Percentiles rank a stretch among this genome's conserved stretches.
phyloP scores from a whole-genome alignment of 1,139 yeast genomes.

The Waltiozyma sp. region DNA sequence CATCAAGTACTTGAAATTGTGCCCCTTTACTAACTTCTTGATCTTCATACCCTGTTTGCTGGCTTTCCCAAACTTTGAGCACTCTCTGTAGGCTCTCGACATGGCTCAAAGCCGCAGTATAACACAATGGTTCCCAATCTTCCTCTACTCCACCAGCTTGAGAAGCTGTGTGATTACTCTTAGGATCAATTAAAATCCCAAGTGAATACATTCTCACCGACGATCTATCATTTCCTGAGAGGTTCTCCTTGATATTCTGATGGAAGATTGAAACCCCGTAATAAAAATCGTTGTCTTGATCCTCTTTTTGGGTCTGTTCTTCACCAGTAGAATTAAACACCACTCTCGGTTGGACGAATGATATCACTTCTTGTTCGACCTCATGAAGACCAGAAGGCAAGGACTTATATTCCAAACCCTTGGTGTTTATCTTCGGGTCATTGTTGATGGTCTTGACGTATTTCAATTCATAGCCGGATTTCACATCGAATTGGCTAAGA shows the following conservation, averaged over 20 bases:
- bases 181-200: slow-evolving; percentile 47
- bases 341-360: slow-evolving; percentile 30
- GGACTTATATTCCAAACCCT: slow-evolving; percentile 57
- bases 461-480: slow-evolving; percentile 47
- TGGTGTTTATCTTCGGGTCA: slow-evolving; percentile 10
- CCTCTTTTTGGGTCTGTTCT: slow-evolving; percentile 13
- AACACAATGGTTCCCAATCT: slow-evolving; percentile 49
- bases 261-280: slow-evolving; percentile 41
- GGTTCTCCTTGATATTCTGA: slow-evolving; percentile 25
- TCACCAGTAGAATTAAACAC: slow-evolving; percentile 20
- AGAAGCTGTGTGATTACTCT: slow-evolving; percentile 2
- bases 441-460: slow-evolving; percentile 34
- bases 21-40: slow-evolving; percentile 1
- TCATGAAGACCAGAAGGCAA: slow-evolving; percentile 84
- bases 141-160: not conserved
- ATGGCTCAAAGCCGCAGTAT: slow-evolving; percentile 49
- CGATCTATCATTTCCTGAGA: slow-evolving; percentile 27
- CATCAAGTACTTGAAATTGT: not conserved
- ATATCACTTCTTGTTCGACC: slow-evolving; percentile 38
- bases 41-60: not conserved
- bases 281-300: slow-evolving; percentile 17
- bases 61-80: slow-evolving; percentile 24
- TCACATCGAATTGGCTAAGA: slow-evolving; percentile 52
- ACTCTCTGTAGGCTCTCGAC: slow-evolving; percentile 33
- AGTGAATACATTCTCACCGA: slow-evolving; percentile 53